Evolutionary conservation across 1,284 basidiomycete species (phyloP).

Genomic region (Somion occarium): DNA sequence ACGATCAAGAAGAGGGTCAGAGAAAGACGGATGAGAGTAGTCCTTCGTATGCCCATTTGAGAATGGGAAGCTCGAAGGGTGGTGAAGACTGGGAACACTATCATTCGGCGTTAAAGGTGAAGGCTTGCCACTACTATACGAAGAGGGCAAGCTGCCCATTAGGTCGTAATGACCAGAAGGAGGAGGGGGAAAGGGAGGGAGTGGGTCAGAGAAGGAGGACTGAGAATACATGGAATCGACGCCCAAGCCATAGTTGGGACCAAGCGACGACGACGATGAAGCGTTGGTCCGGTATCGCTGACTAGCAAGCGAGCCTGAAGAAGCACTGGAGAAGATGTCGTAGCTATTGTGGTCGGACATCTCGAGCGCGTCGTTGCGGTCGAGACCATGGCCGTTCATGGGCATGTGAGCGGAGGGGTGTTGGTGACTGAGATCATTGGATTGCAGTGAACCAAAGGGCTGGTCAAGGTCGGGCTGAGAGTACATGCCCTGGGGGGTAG

Average conservation of each 20-base stretch:
- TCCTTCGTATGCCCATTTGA: slow-evolving; percentile 44
- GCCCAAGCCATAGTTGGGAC: slow-evolving; percentile 45
- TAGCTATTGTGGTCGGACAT: slow-evolving; percentile 39
- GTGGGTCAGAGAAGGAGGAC: slow-evolving; percentile 50
- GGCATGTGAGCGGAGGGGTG: slow-evolving; percentile 21
- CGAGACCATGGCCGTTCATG: slow-evolving; percentile 24
- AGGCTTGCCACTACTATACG: slow-evolving; percentile 65
- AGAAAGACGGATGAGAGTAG: slow-evolving; percentile 42
- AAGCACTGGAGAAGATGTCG: slow-evolving; percentile 52
- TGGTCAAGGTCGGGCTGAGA: slow-evolving; percentile 36
- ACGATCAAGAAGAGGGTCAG: slow-evolving; percentile 53
- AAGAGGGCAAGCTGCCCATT: slow-evolving; percentile 53
- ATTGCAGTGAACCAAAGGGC: slow-evolving; percentile 22
- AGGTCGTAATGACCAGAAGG: slow-evolving; percentile 57
- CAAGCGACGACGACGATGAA: slow-evolving; percentile 59
- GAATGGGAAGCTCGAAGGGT: slow-evolving; percentile 46
- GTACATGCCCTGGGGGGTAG: slow-evolving; percentile 44
- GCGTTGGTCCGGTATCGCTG: slow-evolving; percentile 63
- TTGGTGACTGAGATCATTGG: slow-evolving; percentile 20
- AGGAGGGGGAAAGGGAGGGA: slow-evolving; percentile 48
- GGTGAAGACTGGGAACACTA: slow-evolving; percentile 50
- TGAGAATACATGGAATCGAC: slow-evolving; percentile 56
- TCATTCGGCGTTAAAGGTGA: slow-evolving; percentile 71
- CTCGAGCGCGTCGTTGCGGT: slow-evolving; percentile 30
- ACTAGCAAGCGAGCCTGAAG: slow-evolving; percentile 41